A percentile compares a stretch with the other conserved stretches of the same genome.
Evolutionary conservation across 345 rosid species (phyloP).

Genomic region (Anacardium occidentale): DNA sequence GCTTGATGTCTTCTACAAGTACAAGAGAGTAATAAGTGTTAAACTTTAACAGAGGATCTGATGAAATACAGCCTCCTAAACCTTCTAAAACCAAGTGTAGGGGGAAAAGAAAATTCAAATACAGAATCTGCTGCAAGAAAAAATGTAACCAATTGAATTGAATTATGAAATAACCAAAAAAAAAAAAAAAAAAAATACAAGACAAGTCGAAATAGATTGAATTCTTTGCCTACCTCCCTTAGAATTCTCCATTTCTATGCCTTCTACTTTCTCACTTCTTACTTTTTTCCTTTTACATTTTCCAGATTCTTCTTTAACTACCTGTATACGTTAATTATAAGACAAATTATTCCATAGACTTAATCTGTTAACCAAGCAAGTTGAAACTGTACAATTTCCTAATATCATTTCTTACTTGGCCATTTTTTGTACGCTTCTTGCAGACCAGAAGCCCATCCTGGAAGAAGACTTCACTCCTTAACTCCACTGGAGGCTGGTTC

Average conservation of each 20-base stretch:
- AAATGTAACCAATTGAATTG: background rate
- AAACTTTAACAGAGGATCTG: background rate
- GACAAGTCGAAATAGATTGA: background rate
- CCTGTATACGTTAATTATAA: slow-evolving; percentile 40
- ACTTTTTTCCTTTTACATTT: slow-evolving; percentile 60
- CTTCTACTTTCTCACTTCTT: slow-evolving; percentile 44
- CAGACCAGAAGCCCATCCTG: slow-evolving; percentile 63
- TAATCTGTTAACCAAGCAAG: slow-evolving; percentile 3
- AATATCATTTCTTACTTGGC: slow-evolving; percentile 28
- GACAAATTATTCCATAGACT: slow-evolving; percentile 14
- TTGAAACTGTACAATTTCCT: slow-evolving; percentile 21
- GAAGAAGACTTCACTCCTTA: slow-evolving; percentile 49
- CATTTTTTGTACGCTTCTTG: slow-evolving; percentile 50
- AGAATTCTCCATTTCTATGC: slow-evolving; percentile 21
- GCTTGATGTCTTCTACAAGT: slow-evolving; percentile 47
- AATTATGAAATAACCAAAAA: slow-evolving; percentile 3
- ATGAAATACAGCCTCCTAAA: background rate
- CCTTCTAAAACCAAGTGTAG: slow-evolving; percentile 1
- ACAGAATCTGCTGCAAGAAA: background rate
- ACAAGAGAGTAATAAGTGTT: slow-evolving; percentile 19
- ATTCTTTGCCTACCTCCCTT: slow-evolving; percentile 25
- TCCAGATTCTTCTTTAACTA: slow-evolving; percentile 40
- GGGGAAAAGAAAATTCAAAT: background rate
- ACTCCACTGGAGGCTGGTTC: slow-evolving; percentile 61
- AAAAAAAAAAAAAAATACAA: background rate